Evolutionary conservation across 2,329 filamentous ascomycete genomes (phyloP).

Genomic region (Diplodia seriata): DNA sequence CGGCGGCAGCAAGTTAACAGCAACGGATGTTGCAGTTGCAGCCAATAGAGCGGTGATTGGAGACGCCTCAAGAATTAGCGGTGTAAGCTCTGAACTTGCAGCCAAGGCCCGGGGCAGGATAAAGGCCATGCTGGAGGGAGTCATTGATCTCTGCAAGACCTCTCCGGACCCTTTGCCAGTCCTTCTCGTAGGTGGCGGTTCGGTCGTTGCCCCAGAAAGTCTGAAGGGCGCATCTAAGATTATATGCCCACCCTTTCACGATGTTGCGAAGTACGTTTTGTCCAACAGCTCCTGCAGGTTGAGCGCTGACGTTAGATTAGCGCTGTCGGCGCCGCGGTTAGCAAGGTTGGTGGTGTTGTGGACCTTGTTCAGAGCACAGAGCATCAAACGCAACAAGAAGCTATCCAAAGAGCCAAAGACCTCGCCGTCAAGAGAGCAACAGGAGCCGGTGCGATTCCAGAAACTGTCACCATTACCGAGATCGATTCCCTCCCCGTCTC

Average conservation of each 20-base stretch:
- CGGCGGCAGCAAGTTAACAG: slow-evolving; percentile 62
- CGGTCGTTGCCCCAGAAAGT: slow-evolving; percentile 63
- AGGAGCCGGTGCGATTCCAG: slow-evolving; percentile 54
- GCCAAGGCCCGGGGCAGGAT: slow-evolving; percentile 47
- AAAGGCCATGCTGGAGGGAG: slow-evolving; percentile 60
- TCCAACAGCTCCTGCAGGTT: slow-evolving; percentile 41
- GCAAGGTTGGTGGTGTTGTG: slow-evolving; percentile 32
- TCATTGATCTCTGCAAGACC: slow-evolving; percentile 69
- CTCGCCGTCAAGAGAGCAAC: slow-evolving; percentile 56
- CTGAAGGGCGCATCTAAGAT: slow-evolving; percentile 65
- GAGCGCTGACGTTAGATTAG: slow-evolving; percentile 8
- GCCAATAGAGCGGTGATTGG: slow-evolving; percentile 53
- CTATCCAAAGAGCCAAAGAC: slow-evolving; percentile 35
- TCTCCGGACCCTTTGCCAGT: slow-evolving; percentile 66
- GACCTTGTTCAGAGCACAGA: slow-evolving; percentile 39
- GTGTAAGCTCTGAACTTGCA: slow-evolving; percentile 38
- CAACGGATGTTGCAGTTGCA: slow-evolving; percentile 63
- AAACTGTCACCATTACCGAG: slow-evolving; percentile 59
- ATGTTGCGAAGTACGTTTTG: slow-evolving; percentile 30
- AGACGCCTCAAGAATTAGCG: slow-evolving; percentile 48
- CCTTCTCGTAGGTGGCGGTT: slow-evolving; percentile 69
- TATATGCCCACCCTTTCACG: slow-evolving; percentile 39
- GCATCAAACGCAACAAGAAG: slow-evolving; percentile 34
- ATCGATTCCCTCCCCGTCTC: slow-evolving; percentile 63
- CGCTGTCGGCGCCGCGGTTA: slow-evolving; percentile 33